phyloP scores from a whole-genome alignment of 2,329 filamentous ascomycete species.

The Alternaria viburni region DNA sequence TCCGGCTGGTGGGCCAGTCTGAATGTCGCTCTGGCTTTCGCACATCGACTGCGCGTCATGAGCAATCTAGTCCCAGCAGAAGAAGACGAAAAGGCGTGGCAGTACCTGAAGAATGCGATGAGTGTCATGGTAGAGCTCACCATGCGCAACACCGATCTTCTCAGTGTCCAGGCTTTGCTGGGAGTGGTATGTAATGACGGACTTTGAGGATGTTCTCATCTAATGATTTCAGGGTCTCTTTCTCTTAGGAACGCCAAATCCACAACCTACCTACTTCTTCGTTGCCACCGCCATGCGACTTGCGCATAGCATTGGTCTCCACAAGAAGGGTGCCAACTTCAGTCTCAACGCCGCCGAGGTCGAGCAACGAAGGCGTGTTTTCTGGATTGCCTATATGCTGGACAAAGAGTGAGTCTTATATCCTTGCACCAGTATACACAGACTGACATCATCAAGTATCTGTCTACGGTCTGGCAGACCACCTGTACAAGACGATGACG shows the following conservation, averaged over 20 bases:
- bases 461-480: constrained; percentile 75
- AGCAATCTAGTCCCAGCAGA: constrained; percentile 89
- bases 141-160: constrained; percentile 92
- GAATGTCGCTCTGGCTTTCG: constrained; percentile 92
- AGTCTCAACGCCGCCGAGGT: constrained; percentile 92
- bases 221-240: constrained; percentile 69
- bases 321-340: constrained; percentile 91
- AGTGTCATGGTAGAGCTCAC: constrained; percentile 90
- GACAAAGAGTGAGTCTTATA: constrained; percentile 67
- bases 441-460: constrained; percentile 60
- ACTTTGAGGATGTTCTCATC: constrained; percentile 1
- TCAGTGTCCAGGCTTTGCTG: constrained; percentile 91
- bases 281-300: constrained; percentile 89
- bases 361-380: constrained; percentile 82
- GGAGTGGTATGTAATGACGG: constrained; percentile 69
- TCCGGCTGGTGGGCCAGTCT: constrained; percentile 99
- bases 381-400: constrained; percentile 77
- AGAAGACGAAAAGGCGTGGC: constrained; percentile 94
- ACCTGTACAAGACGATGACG: constrained; percentile 75
- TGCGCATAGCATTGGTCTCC: constrained; percentile 91
- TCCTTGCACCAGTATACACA: not conserved
- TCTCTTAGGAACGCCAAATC: constrained; percentile 94
- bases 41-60: constrained; percentile 91
- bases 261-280: constrained; percentile 89
- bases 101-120: constrained; percentile 95